These are phyloP conservation scores for Plasmopara halstedii DNA, from an alignment of 352 stramenopile species.

Conservation along the genomic window DNA sequence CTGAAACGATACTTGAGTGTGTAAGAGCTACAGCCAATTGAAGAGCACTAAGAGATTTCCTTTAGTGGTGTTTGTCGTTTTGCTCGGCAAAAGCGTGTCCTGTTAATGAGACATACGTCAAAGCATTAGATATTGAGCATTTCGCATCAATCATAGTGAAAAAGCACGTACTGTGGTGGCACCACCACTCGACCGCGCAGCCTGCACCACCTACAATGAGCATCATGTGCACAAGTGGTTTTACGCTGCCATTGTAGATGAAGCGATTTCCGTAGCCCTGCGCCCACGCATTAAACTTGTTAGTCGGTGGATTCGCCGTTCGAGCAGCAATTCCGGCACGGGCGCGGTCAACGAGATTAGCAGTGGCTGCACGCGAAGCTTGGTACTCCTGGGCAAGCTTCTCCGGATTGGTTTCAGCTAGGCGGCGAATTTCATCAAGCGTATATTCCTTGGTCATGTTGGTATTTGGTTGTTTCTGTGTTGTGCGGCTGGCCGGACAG, in stretches of 20 bases:
- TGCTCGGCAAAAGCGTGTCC: conserved; percentile 44
- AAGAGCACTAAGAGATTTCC: conserved; percentile 6
- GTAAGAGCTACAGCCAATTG: conserved; percentile 2
- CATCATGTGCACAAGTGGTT: conserved; percentile 74
- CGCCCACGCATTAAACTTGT: conserved; percentile 59
- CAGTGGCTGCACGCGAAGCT: conserved; percentile 48
- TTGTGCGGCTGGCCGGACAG: not conserved
- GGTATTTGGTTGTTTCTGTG: not conserved
- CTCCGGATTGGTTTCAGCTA: conserved; percentile 60
- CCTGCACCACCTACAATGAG: conserved; percentile 49
- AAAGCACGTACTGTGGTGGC: conserved; percentile 49
- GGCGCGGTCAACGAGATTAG: conserved; percentile 55
- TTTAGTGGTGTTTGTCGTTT: conserved; percentile 57
- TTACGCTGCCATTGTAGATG: conserved; percentile 69
- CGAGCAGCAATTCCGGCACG: conserved; percentile 58
- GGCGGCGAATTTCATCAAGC: conserved; percentile 72
- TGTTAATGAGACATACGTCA: conserved; percentile 11
- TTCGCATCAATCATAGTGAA: not conserved
- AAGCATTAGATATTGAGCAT: not conserved
- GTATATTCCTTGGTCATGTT: conserved; percentile 70
- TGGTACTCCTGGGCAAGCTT: conserved; percentile 71
- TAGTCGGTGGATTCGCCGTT: conserved; percentile 36
- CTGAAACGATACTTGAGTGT: too few relatives aligned
- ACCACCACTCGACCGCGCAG: conserved; percentile 51
- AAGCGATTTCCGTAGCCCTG: conserved; percentile 68